Conservation (phyloP, 768 basidiomycete species). For the Boletus coccyginus region DNA sequence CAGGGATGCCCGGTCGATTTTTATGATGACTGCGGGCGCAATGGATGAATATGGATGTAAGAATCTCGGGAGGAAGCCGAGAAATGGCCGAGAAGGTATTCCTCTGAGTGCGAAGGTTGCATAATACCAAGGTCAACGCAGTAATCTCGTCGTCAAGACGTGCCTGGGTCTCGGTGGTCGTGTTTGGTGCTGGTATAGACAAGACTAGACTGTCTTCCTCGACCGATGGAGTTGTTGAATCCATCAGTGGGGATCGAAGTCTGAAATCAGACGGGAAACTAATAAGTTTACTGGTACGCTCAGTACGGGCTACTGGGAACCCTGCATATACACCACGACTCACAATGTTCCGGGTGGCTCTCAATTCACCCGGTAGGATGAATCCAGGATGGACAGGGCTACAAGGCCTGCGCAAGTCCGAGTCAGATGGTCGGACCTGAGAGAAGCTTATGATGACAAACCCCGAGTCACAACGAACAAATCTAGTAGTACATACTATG, state of each 20-base stretch:
- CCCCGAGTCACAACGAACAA: too few species aligned
- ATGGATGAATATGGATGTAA: conserved; percentile 21
- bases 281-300: neutral
- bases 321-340: neutral
- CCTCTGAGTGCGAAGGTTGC: conserved; percentile 13
- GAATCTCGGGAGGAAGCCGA: conserved; percentile 22
- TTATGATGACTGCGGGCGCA: conserved; percentile 1
- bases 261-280: neutral
- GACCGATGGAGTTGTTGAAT: neutral
- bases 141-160: conserved; percentile 21
- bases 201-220: neutral
- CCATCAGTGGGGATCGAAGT: neutral
- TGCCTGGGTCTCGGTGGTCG: neutral
- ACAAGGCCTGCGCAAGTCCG: too few species aligned
- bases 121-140: conserved; percentile 10
- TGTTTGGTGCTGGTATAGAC: neutral
- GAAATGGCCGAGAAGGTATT: conserved; percentile 18
- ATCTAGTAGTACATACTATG: too few species aligned
- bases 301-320: neutral
- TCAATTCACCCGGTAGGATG: neutral
- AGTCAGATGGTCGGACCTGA: too few species aligned
- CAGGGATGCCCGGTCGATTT: conserved; percentile 2
- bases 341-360: neutral
- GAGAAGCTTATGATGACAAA: too few species aligned
- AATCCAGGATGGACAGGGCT: neutral